Base-by-base conservation (phyloP, 2,329 filamentous ascomycete species). In the Mycosphaerella sp. region DNA sequence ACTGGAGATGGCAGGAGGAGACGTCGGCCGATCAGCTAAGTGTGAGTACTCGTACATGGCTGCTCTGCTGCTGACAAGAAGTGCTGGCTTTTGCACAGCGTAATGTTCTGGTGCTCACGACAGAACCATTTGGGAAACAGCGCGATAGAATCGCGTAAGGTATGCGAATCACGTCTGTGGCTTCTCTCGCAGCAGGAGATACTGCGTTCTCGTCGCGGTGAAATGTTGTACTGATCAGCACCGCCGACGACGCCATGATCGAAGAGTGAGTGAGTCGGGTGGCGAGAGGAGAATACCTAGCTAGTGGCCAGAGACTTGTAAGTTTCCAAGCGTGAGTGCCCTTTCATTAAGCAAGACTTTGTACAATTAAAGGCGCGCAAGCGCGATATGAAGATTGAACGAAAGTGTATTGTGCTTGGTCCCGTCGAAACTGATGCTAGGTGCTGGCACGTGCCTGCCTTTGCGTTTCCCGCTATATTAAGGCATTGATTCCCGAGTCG, bases 311-410 rank as follows among this genome's bases (percentile, higher is more conserved):
- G 42, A 44, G 42, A 23, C 42, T 44, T 44, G 42, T 44, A 44
- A 44, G 42, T 44, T 44, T 4, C 21, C 6, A 29, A 10, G 32
- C 48, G 38, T 26, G 17, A 42, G 2, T 32, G 41, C 6, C 6
- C 23, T 41, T 69, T 42, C 40, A 42, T 42, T 42, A 7, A 42
- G 40, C 14, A 42, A 17, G 1, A 42, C 6, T 29, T 8, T 42
- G 40, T 42, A 42, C 23, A 42, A 17, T 42, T 42, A 42, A 17
- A 8, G 21, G 21, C 2, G 21, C 21, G 21, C 21, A 42, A 42
- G 41, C 48, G 39, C 44, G 39, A 44, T 26, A 32, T 44, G 7
- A 29, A 32, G 7, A 9, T 29, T 43, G 3, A 29, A 29, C 26
- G 4, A 29, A 29, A 6, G 26, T 29, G 26, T 21, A 3, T 23